phyloP scores from a whole-genome alignment of 1,139 yeast genomes.

The Pichia sp. region DNA sequence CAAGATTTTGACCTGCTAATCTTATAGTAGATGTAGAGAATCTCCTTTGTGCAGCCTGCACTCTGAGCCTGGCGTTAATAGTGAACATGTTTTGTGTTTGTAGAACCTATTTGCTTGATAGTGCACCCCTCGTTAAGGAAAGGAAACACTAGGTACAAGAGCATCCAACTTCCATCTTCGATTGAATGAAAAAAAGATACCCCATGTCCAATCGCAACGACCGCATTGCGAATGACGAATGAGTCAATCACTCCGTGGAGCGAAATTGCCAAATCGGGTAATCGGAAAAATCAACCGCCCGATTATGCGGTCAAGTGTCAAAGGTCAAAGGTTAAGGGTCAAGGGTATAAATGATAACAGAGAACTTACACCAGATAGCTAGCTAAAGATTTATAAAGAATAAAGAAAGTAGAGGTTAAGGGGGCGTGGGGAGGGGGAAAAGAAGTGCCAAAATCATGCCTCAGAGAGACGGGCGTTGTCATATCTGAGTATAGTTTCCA shows the following conservation, averaged over 20 bases:
- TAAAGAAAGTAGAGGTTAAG: no score
- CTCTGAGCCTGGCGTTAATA: constrained; percentile 6
- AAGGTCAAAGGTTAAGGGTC: no score
- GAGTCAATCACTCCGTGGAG: no score
- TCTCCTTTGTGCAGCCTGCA: constrained; percentile 4
- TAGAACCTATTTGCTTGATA: no score
- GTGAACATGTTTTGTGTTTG: constrained; percentile 6
- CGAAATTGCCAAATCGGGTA: neutral
- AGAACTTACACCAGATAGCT: no score
- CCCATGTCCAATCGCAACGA: neutral
- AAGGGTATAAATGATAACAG: no score
- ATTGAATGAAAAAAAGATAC: neutral
- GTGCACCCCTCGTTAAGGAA: no score
- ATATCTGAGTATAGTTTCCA: constrained; percentile 52
- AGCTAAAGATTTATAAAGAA: no score
- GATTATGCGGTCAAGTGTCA: no score
- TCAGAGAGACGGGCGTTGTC: constrained; percentile 30
- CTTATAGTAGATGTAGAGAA: constrained; percentile 15
- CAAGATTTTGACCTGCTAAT: constrained; percentile 64
- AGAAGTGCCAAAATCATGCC: no score
- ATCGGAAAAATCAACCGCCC: neutral
- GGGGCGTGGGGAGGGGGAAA: no score
- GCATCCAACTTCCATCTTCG: neutral
- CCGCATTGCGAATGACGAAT: neutral
- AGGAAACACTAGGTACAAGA: neutral